Evolutionary conservation across 805 yeast genomes (phyloP), one percentile per base, ranked within the genome.

Genomic region (Starmerella asiatica): DNA sequence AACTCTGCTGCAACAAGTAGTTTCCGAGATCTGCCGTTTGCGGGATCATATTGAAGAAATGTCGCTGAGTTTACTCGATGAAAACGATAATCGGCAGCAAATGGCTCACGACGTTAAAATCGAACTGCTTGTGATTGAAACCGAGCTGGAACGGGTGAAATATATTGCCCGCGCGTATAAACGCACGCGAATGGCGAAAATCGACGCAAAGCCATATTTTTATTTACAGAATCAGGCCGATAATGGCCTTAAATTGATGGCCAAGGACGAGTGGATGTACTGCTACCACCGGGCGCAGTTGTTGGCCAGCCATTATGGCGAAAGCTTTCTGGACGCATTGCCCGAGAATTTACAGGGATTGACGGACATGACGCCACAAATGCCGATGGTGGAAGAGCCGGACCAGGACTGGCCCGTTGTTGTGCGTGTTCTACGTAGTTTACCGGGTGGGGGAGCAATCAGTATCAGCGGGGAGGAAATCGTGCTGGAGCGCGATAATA

Each of bases 61-160:
- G 49, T 78, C 93, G 7, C 76, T 83, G 53, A 86, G 80, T 40
- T 63, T 79, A 29, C 81, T 79, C 38, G 73, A 49, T n/a, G 47
- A 40, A 21, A 37, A 26, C n/a, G 37, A 34, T 26, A 20, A 31
- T 11, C 29, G 27, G 4, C 32, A 12, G 27, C 24, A 30, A 12
- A 26, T 21, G n/a, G 28, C 28, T 11, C 39, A 42, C 16, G 82
- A 78, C 45, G 75, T 76, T 58, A 86, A 86, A 54, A 60, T 88
- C 42, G 78, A 81, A 42, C 64, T 86, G 34, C 73, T 91, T 63
- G 72, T 93, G 19, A 76, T 88, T 50, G 98, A 91, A 55, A 79
- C 93, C 12, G 97, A 91, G 50, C 68, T 91, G 19, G 97, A 91
- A 52, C 64, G 98, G 41, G 71, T 84, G 23, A 83, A 78, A 51